Conservation (phyloP, 1,284 basidiomycete genomes). For the Sporisorium graminicola region DNA sequence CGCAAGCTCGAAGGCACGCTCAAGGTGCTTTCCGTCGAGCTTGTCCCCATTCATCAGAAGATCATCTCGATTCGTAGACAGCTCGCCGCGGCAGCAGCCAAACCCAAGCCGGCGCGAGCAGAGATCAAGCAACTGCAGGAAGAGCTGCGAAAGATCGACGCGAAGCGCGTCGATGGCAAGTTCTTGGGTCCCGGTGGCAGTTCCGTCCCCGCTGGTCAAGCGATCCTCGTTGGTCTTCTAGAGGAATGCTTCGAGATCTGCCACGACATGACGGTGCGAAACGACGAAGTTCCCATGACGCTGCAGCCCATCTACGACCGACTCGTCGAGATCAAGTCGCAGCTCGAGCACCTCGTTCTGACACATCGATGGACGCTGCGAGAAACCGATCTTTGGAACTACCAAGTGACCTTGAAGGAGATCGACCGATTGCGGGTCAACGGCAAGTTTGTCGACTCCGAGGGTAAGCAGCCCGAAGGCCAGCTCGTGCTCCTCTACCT, state of each 20-base stretch:
- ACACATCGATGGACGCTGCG: constrained; percentile 97
- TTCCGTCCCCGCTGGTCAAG: constrained; percentile 87
- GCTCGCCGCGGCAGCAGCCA: constrained; percentile 87
- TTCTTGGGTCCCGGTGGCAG: constrained; percentile 91
- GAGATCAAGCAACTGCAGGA: constrained; percentile 92
- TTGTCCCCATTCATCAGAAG: constrained; percentile 74
- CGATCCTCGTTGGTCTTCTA: constrained; percentile 78
- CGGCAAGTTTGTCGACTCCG: constrained; percentile 94
- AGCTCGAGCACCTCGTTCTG: constrained; percentile 88
- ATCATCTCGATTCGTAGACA: constrained; percentile 89
- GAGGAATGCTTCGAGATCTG: constrained; percentile 97
- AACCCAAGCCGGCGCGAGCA: constrained; percentile 83
- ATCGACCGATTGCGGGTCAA: constrained; percentile 97
- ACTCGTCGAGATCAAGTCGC: constrained; percentile 84
- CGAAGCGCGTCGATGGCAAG: constrained; percentile 92
- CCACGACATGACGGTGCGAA: constrained; percentile 94
- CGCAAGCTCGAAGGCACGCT: constrained; percentile 63
- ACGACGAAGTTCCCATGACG: constrained; percentile 87
- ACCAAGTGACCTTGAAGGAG: constrained; percentile 91
- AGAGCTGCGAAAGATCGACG: constrained; percentile 89
- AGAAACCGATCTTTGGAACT: constrained; percentile 85
- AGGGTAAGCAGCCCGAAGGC: constrained; percentile 88
- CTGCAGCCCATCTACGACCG: constrained; percentile 96
- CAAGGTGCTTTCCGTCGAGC: constrained; percentile 68
- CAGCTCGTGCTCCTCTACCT: constrained; percentile 94